Evolutionary conservation across 352 stramenopile genomes (phyloP).

Genomic region (Salisapilia sapeloensis): DNA sequence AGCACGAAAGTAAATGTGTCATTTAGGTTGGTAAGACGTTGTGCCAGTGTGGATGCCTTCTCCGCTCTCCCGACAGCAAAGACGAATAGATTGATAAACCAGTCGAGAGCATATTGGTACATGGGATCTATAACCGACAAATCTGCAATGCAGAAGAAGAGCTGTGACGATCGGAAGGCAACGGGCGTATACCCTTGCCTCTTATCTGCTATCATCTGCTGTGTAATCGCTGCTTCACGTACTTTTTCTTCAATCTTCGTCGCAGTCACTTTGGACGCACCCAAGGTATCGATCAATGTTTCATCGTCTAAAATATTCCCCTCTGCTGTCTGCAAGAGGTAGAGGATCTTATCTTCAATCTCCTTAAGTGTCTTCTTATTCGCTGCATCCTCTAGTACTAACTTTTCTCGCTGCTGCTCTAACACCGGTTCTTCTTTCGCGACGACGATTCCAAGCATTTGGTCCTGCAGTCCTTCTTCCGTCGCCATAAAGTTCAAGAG

Average conservation of each 20-base stretch:
- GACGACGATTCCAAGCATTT: slow-evolving; percentile 93
- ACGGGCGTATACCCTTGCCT: slow-evolving; percentile 85
- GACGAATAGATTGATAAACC: slow-evolving; percentile 92
- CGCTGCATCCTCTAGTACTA: slow-evolving; percentile 88
- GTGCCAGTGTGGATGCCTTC: slow-evolving; percentile 49
- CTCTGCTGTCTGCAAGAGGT: slow-evolving; percentile 82
- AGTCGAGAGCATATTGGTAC: slow-evolving; percentile 94
- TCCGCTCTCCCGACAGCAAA: slow-evolving; percentile 80
- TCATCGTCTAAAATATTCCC: slow-evolving; percentile 95
- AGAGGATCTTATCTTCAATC: slow-evolving; percentile 93
- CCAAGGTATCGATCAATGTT: slow-evolving; percentile 87
- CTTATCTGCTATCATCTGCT: slow-evolving; percentile 87
- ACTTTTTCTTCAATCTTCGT: slow-evolving; percentile 92
- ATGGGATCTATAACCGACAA: slow-evolving; percentile 89
- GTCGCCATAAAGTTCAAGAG: slow-evolving; percentile 95
- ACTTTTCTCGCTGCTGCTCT: slow-evolving; percentile 82
- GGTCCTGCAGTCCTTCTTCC: slow-evolving; percentile 87
- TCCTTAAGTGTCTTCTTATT: slow-evolving; percentile 93
- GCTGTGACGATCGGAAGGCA: slow-evolving; percentile 77
- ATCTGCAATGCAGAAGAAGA: slow-evolving; percentile 93
- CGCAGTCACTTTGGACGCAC: slow-evolving; percentile 84
- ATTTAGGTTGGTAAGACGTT: slow-evolving; percentile 81
- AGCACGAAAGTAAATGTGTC: slow-evolving; percentile 90
- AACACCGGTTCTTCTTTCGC: slow-evolving; percentile 86
- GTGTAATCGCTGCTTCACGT: slow-evolving; percentile 81